phyloP scores from a whole-genome alignment of 768 basidiomycete genomes.

The Termitomyces sp. region DNA sequence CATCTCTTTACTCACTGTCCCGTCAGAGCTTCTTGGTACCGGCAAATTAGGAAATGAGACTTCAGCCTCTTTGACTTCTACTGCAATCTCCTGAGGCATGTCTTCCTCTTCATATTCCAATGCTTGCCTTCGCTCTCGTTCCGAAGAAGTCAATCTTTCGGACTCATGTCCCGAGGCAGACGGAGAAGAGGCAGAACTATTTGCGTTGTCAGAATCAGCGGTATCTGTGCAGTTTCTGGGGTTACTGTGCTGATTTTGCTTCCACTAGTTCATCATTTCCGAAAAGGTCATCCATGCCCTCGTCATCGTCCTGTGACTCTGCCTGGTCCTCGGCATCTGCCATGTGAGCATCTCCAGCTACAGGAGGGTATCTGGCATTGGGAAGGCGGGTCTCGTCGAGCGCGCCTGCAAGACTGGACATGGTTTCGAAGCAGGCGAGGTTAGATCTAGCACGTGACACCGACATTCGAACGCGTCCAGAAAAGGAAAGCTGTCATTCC shows the following conservation, averaged over 20 bases:
- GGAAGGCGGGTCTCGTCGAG: conserved; percentile 30
- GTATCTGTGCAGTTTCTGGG: neutral
- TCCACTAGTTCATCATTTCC: conserved; percentile 58
- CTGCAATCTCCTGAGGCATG: conserved; percentile 46
- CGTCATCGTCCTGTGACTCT: conserved; percentile 23
- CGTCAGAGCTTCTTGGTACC: conserved; percentile 73
- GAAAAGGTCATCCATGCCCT: conserved; percentile 73
- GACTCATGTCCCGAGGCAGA: conserved; percentile 50
- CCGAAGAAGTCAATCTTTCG: conserved; percentile 58
- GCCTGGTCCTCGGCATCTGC: conserved; percentile 20
- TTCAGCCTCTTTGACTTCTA: conserved; percentile 60
- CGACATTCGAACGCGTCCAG: neutral
- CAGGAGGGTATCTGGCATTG: conserved; percentile 4
- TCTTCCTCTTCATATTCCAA: conserved; percentile 84
- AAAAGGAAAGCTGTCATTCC: neutral
- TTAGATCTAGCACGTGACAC: conserved; percentile 1
- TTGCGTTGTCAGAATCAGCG: neutral
- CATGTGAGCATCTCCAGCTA: conserved; percentile 36
- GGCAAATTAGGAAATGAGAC: conserved; percentile 86
- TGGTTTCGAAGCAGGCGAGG: conserved; percentile 14
- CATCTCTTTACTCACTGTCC: conserved; percentile 55
- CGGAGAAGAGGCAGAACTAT: conserved; percentile 33
- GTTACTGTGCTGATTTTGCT: conserved; percentile 45
- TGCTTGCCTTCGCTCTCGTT: conserved; percentile 58
- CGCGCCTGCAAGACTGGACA: conserved; percentile 60